Conservation (phyloP, 1,284 basidiomycete genomes). For the Cryptococcus amylolentus region DNA sequence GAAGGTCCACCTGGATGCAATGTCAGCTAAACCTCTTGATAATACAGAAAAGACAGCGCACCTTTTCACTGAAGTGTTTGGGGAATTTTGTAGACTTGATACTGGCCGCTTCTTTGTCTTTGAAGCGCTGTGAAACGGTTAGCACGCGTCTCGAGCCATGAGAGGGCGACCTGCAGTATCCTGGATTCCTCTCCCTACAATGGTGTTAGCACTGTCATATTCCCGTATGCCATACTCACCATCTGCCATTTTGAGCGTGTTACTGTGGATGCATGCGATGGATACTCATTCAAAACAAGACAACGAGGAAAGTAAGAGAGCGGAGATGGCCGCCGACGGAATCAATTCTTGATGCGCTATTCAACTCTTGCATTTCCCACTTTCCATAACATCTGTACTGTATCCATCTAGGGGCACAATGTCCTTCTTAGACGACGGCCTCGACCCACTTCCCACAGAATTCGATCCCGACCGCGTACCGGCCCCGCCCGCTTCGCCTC, state of each 20-base stretch:
- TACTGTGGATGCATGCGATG: too few species aligned
- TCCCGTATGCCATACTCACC: too few species aligned
- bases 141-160: background rate
- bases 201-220: background rate
- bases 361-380: too few species aligned
- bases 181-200: too few species aligned
- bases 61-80: conserved; percentile 82
- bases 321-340: too few species aligned
- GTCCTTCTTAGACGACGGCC: background rate
- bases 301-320: too few species aligned
- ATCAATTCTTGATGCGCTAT: too few species aligned
- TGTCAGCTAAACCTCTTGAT: background rate
- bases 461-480: conserved; percentile 17
- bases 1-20: conserved; percentile 73
- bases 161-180: background rate
- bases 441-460: conserved; percentile 13
- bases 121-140: conserved; percentile 61
- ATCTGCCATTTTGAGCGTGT: too few species aligned
- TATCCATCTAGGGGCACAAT: background rate
- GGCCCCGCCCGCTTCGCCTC: background rate
- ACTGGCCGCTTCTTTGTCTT: conserved; percentile 87
- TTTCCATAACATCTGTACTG: too few species aligned
- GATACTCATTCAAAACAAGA: too few species aligned
- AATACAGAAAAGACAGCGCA: conserved; percentile 31
- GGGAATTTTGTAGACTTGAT: conserved; percentile 89